A percentile compares a stretch with the other conserved stretches of the same genome.
Conservation (phyloP, 73 alveolate species). For the Paramecium pentaurelia region DNA sequence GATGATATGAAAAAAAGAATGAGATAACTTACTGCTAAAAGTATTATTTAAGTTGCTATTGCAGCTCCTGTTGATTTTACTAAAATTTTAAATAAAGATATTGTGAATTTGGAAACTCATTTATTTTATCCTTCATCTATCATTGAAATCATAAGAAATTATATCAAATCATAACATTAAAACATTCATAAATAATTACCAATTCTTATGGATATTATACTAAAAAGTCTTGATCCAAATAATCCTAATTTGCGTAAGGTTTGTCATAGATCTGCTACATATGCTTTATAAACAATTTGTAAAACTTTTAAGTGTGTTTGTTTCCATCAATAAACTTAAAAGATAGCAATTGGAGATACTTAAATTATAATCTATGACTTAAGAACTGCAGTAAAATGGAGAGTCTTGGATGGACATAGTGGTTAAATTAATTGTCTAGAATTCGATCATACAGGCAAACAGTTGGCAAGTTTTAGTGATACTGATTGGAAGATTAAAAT, state of each 20-base stretch:
- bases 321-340: slow-evolving; percentile 48
- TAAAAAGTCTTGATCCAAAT: slow-evolving; percentile 59
- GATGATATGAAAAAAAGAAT: slow-evolving; percentile 52
- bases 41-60: slow-evolving; percentile 46
- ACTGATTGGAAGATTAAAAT: slow-evolving; percentile 49
- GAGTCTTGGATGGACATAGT: slow-evolving; percentile 56
- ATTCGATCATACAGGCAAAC: slow-evolving; percentile 50
- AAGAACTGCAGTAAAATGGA: slow-evolving; percentile 63
- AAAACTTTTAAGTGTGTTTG: slow-evolving; percentile 44
- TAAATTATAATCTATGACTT: slow-evolving; percentile 48
- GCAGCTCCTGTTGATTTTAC: slow-evolving; percentile 4
- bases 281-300: slow-evolving; percentile 45
- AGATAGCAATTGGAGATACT: slow-evolving; percentile 56
- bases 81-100: slow-evolving; percentile 23
- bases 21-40: slow-evolving; percentile 38
- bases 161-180: slow-evolving; percentile 23
- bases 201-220: slow-evolving; percentile 36
- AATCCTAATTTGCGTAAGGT: slow-evolving; percentile 56
- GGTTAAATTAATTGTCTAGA: slow-evolving; percentile 47
- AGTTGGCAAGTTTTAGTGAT: slow-evolving; percentile 44
- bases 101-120: slow-evolving; percentile 45
- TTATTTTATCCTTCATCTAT: slow-evolving; percentile 57
- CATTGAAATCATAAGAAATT: slow-evolving; percentile 49
- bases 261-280: slow-evolving; percentile 51
- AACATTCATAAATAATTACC: slow-evolving; percentile 35